Evolutionary conservation across 305 asterid species (phyloP), one percentile per base, ranked within the genome.

Genomic region (Fraxinus nigra): DNA sequence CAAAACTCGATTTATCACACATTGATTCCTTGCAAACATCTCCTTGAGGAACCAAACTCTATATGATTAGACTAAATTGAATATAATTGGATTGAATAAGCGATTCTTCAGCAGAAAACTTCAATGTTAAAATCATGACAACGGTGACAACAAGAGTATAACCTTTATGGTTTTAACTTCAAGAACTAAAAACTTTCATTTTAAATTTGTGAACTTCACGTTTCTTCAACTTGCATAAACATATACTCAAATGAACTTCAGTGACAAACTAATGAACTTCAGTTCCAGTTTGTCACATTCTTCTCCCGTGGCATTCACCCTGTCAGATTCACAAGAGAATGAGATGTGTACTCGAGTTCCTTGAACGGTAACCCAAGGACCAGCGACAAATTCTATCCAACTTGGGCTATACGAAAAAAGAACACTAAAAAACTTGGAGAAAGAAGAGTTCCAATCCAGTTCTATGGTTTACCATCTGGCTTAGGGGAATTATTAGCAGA

Each of bases 401-500:
- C 26, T 40, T 48, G 63, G 72, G 24, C 80, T 70, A 37, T 54
- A 69, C 34, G 59, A 43, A 63, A 80, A 86, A 87, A 82, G 85
- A 86, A 87, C 76, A 83, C 80, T 37, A 18, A 54, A 56, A 51
- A 83, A 79, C 79, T 76, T 5, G 18, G 24, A 72, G 80, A 78
- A 76, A 79, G 77, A 40, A 13, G 2, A 35, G 46, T 35, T 30
- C 26, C 56, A 59, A 67, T 78, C 89, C 80, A 72, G 48, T 79
- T 43, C 90, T 91, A 91, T 20, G 87, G 84, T 87, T 91, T 93
- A 77, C 89, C 92, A 76, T 91, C 91, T 63, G 98, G 95, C 81
- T 93, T 92, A 2, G 98, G 98, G 20, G 98, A 95, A 84, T 92
- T 89, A 7, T 83, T 93, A 14, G 87, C 91, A 20, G 87, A 88